Conservation (phyloP, 2,329 filamentous ascomycete genomes). For the Colletotrichum liriopes region DNA sequence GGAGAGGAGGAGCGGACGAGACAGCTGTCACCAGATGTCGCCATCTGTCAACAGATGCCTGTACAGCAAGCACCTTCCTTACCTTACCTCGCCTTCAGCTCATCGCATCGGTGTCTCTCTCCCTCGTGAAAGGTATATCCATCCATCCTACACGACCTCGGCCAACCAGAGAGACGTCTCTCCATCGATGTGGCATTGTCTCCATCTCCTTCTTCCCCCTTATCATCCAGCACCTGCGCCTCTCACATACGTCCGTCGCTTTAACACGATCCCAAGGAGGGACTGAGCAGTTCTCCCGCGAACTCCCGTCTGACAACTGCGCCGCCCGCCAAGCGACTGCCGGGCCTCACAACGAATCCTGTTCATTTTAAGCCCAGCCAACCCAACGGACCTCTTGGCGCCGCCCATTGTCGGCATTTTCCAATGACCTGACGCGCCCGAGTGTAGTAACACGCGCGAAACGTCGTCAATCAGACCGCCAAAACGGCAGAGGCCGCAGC, state of each 20-base stretch:
- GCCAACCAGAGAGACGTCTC: neutral
- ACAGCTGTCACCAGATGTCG: neutral
- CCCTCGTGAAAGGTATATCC: neutral
- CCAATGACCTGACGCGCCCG: neutral
- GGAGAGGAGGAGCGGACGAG: no score
- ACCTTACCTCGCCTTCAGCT: no score
- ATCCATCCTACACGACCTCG: neutral
- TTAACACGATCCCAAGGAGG: neutral
- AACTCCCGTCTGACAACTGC: slow-evolving; percentile 14
- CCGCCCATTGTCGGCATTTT: neutral
- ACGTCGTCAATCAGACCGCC: neutral
- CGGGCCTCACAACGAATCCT: neutral
- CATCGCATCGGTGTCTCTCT: no score
- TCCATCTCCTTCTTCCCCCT: no score
- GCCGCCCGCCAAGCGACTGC: slow-evolving; percentile 16
- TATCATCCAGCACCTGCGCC: neutral
- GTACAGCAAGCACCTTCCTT: neutral
- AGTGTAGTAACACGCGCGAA: neutral
- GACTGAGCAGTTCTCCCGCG: neutral
- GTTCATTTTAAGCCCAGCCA: no score
- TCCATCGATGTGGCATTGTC: neutral
- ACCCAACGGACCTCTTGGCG: neutral
- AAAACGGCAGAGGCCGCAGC: neutral
- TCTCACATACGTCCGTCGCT: neutral
- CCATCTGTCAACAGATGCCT: neutral